These are phyloP conservation scores for Musa schizocarpa DNA, from an alignment of 176 grass and related monocot species.

Conservation along the genomic window DNA sequence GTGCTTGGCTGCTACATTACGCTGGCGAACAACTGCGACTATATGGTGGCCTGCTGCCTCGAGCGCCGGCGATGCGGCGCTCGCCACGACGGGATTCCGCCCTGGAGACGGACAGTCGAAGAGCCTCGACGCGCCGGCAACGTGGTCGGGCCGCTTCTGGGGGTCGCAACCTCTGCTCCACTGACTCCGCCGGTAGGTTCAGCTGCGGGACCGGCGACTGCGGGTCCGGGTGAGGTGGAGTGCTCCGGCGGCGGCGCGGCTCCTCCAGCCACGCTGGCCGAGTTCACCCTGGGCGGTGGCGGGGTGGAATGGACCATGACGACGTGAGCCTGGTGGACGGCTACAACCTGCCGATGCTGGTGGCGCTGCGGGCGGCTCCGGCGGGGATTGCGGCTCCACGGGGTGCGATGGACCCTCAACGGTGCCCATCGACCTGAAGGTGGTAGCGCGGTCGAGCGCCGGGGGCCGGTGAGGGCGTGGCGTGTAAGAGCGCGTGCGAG, in stretches of 20 bases:
- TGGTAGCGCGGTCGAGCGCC: too few relatives aligned
- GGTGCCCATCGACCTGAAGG: too few relatives aligned
- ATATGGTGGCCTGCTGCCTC: not conserved
- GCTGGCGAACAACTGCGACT: not conserved
- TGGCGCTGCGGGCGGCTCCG: too few relatives aligned
- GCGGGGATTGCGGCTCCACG: too few relatives aligned
- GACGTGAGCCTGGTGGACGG: constrained; percentile 6
- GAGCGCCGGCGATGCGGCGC: not conserved
- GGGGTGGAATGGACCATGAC: not conserved
- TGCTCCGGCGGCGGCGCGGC: not conserved
- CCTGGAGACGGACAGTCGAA: not conserved
- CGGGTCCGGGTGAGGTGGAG: not conserved
- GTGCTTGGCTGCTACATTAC: not conserved
- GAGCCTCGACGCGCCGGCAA: not conserved
- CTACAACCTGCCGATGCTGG: too few relatives aligned
- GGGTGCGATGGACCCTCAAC: too few relatives aligned
- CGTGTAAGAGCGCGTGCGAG: constrained; percentile 85
- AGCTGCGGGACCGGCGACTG: not conserved
- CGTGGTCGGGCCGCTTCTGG: constrained; percentile 5
- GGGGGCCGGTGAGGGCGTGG: constrained; percentile 27
- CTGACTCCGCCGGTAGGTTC: not conserved
- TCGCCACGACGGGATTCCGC: not conserved
- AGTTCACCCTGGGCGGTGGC: not conserved
- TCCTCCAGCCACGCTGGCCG: not conserved
- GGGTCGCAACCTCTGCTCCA: not conserved